Evolutionary conservation across 306 rosid genomes (phyloP).

Genomic region (Ziziphus jujuba): DNA sequence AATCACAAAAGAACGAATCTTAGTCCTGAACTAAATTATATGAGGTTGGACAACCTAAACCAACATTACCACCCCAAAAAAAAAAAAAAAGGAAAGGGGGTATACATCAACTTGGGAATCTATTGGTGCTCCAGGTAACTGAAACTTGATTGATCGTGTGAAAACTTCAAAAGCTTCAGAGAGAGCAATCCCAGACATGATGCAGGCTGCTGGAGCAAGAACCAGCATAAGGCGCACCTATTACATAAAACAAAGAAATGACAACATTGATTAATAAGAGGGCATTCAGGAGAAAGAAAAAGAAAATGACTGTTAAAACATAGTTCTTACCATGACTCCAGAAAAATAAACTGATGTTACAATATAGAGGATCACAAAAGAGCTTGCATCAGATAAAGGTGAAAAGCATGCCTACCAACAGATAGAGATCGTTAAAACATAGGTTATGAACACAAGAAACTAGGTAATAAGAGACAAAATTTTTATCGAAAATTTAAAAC

Average conservation of each 20-base stretch:
- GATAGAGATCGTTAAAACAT: conserved; percentile 29
- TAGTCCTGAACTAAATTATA: conserved; percentile 22
- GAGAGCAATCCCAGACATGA: conserved; percentile 96
- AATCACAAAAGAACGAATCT: conserved; percentile 20
- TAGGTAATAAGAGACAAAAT: conserved; percentile 2
- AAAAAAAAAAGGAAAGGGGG: no score
- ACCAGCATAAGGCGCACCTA: conserved; percentile 99
- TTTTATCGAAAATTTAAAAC: conserved; percentile 15
- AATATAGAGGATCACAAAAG: conserved; percentile 84
- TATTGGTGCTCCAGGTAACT: conserved; percentile 57
- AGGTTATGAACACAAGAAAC: conserved; percentile 13
- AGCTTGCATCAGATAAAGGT: conserved; percentile 95
- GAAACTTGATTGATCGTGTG: conserved; percentile 88
- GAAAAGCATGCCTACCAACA: conserved; percentile 84
- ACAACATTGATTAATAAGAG: conserved; percentile 19
- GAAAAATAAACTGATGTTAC: conserved; percentile 90
- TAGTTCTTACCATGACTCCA: conserved; percentile 92
- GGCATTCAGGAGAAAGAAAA: conserved; percentile 11
- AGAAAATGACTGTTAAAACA: conserved; percentile 15
- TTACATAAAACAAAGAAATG: conserved; percentile 27
- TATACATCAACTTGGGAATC: conserved; percentile 53
- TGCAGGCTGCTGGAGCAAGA: conserved; percentile 99
- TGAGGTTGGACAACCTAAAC: conserved; percentile 23
- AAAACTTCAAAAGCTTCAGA: conserved; percentile 96
- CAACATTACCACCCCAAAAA: conserved; percentile 16